Conservation (phyloP, 176 grass and related monocot species). For the Zoysia japonica region DNA sequence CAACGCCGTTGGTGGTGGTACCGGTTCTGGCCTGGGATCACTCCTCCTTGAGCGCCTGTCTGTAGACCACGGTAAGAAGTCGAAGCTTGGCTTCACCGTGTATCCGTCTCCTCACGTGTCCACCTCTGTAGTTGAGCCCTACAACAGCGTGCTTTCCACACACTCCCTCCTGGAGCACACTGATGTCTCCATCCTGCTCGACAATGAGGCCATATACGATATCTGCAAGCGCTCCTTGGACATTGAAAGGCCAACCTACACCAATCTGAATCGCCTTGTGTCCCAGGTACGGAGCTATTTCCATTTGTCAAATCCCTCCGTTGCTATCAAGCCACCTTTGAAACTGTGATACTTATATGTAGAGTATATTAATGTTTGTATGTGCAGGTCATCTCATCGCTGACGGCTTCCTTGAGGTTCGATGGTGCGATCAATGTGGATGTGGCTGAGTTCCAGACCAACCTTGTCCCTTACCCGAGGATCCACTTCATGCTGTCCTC, state of each 20-base stretch:
- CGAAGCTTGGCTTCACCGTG: constrained; percentile 81
- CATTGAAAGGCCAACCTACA: constrained; percentile 79
- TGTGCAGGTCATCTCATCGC: constrained; percentile 75
- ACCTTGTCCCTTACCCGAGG: constrained; percentile 79
- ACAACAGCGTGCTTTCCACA: constrained; percentile 83
- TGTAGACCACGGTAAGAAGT: constrained; percentile 83
- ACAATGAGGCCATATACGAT: constrained; percentile 87
- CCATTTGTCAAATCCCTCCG: not conserved
- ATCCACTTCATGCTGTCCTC: constrained; percentile 92
- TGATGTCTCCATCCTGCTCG: constrained; percentile 77
- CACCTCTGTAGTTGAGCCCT: constrained; percentile 83
- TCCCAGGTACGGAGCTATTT: constrained; percentile 44
- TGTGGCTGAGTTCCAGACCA: constrained; percentile 86
- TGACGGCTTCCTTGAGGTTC: constrained; percentile 77
- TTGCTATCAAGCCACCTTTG: not conserved
- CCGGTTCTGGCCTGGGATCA: constrained; percentile 77
- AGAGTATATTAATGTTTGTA: not conserved
- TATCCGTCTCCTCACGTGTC: constrained; percentile 86
- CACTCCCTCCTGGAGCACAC: constrained; percentile 79
- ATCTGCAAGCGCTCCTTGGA: constrained; percentile 77
- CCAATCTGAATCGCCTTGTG: constrained; percentile 77
- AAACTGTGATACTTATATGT: not conserved
- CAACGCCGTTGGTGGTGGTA: constrained; percentile 81
- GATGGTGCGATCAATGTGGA: constrained; percentile 87
- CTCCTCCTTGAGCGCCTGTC: constrained; percentile 89